These are phyloP conservation scores for Daldinia caldariorum DNA, from an alignment of 495 filamentous ascomycete genomes.

Conservation along the genomic window DNA sequence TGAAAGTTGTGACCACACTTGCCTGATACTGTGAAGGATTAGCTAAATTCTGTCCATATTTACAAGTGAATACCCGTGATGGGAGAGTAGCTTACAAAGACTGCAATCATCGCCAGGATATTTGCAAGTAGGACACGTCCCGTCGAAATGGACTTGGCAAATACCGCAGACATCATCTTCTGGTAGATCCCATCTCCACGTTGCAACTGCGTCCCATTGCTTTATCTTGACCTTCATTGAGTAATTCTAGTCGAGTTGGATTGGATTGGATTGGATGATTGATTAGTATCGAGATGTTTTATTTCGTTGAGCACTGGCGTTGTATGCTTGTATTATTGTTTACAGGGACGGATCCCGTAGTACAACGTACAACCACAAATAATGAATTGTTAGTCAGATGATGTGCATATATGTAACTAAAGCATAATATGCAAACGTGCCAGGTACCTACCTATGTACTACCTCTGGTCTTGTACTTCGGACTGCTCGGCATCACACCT, in stretches of 20 bases:
- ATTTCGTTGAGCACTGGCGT: neutral
- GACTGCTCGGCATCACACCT: constrained; percentile 16
- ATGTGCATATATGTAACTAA: neutral
- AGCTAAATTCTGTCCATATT: neutral
- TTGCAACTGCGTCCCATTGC: constrained; percentile 91
- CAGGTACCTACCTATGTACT: no score
- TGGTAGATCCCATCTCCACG: constrained; percentile 97
- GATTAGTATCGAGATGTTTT: neutral
- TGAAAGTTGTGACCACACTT: constrained; percentile 98
- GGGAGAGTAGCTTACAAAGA: constrained; percentile 68
- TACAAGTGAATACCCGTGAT: constrained; percentile 1
- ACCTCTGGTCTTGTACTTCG: no score
- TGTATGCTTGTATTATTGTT: neutral
- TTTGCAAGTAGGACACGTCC: constrained; percentile 97
- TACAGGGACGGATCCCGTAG: no score
- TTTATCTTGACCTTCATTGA: constrained; percentile 93
- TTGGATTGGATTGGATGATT: neutral
- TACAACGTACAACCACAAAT: neutral
- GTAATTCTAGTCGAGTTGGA: neutral
- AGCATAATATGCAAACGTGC: neutral
- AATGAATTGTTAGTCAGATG: neutral
- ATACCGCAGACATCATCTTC: constrained; percentile 99
- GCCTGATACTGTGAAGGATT: constrained; percentile 75
- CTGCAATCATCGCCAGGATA: constrained; percentile 96
- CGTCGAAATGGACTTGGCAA: constrained; percentile 97